These are phyloP conservation scores for Spergularia marina DNA, from an alignment of 148 eudicot genomes.

Conservation along the genomic window DNA sequence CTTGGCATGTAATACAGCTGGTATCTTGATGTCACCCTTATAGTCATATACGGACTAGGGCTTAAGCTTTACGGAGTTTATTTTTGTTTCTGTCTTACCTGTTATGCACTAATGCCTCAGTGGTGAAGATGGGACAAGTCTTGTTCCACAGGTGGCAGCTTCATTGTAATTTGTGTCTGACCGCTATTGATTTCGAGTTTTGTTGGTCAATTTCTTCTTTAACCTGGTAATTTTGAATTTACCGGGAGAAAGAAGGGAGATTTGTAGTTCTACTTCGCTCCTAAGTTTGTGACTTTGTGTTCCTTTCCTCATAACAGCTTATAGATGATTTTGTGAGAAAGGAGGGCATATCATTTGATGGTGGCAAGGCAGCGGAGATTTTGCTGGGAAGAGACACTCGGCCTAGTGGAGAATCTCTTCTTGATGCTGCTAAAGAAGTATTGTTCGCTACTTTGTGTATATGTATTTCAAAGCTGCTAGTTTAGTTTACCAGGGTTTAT, in stretches of 20 bases:
- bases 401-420: conserved; percentile 85
- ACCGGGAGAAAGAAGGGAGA: not conserved
- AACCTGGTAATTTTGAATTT: not conserved
- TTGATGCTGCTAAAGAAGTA: conserved; percentile 92
- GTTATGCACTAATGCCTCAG: not conserved
- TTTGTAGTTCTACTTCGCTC: not conserved
- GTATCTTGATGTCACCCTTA: no score
- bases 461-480: not conserved
- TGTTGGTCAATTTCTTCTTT: not conserved
- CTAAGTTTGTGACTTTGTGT: not conserved
- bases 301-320: conserved; percentile 43
- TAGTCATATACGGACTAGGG: not conserved
- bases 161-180: not conserved
- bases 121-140: not conserved
- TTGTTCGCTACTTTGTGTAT: conserved; percentile 10
- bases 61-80: not conserved
- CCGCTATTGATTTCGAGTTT: not conserved
- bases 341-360: conserved; percentile 61
- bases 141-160: not conserved
- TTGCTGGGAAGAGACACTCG: conserved; percentile 93
- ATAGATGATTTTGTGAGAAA: conserved; percentile 68
- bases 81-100: not conserved
- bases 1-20: no score
- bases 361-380: conserved; percentile 43
- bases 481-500: not conserved